These are phyloP conservation scores for Limnanthes douglasii DNA, from an alignment of 345 rosid species.

Conservation along the genomic window DNA sequence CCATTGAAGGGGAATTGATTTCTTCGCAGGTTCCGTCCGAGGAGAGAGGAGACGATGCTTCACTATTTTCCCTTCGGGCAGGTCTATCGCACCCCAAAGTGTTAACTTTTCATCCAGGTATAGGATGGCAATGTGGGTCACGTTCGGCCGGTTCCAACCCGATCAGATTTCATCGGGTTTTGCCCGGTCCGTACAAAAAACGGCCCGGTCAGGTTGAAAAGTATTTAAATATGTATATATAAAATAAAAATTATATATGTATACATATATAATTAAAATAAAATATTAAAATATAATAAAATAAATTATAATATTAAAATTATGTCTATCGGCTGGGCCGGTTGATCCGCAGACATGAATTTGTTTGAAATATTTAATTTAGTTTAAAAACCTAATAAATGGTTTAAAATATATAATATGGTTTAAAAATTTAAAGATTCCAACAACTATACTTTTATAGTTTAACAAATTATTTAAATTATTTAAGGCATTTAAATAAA, in stretches of 20 bases:
- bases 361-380: not conserved
- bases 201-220: not conserved
- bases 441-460: not conserved
- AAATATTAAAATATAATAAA: not conserved
- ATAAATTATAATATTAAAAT: not conserved
- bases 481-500: not conserved
- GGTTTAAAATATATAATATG: not conserved
- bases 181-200: too few relatives aligned
- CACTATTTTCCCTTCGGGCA: not conserved
- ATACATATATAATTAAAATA: not conserved
- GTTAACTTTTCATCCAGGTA: too few relatives aligned
- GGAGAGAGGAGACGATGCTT: not conserved
- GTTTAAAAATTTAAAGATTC: not conserved
- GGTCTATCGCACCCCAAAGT: too few relatives aligned
- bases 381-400: not conserved
- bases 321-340: not conserved
- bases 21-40: not conserved
- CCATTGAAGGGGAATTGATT: slow-evolving; percentile 14
- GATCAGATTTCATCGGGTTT: too few relatives aligned
- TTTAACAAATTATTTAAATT: too few relatives aligned
- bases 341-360: not conserved
- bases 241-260: not conserved
- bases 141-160: too few relatives aligned
- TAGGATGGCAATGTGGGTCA: too few relatives aligned
- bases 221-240: not conserved